phyloP scores from a whole-genome alignment of 441 rosid species.

The Populus trichocarpa region DNA sequence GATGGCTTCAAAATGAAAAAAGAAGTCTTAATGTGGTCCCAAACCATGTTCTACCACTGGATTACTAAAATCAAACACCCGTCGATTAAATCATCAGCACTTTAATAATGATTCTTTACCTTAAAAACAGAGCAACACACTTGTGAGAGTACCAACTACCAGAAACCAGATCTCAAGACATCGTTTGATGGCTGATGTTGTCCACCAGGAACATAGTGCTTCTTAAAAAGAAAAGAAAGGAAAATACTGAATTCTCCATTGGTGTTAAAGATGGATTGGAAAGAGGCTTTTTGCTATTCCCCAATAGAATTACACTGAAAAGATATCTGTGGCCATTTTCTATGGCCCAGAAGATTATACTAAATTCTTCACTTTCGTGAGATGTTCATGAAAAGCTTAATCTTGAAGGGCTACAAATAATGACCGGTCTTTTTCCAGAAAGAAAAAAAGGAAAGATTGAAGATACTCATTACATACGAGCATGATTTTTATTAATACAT shows the following conservation, averaged over 20 bases:
- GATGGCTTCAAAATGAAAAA: no score
- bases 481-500: no score
- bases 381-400: neutral
- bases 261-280: no score
- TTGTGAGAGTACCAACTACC: neutral
- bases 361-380: no score
- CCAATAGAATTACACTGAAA: neutral
- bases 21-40: no score
- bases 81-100: neutral
- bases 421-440: neutral
- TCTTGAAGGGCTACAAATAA: neutral
- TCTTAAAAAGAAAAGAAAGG: no score
- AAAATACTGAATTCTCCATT: no score
- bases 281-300: no score
- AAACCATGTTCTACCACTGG: no score
- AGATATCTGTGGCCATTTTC: neutral
- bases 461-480: neutral
- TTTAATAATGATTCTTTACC: neutral
- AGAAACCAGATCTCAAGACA: neutral
- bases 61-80: no score
- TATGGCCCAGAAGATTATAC: neutral
- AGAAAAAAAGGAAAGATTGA: neutral
- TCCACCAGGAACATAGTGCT: neutral
- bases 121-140: neutral
- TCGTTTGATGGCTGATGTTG: neutral